Evolutionary conservation across 108 stramenopile genomes (phyloP), one percentile per base, ranked within the genome.

Genomic region (Seminavis robusta): DNA sequence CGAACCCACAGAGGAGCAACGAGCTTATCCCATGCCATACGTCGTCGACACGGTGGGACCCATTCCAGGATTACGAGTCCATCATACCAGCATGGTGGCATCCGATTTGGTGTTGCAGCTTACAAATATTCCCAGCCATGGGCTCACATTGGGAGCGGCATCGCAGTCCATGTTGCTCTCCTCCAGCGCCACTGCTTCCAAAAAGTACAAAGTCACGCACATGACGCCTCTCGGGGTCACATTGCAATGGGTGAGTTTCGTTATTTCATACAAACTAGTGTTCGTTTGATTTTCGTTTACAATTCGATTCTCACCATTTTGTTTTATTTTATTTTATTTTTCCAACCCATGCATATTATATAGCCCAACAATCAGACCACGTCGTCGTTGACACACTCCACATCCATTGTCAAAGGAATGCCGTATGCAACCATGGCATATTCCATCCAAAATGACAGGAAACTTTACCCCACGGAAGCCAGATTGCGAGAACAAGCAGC

Each of bases 361-460:
- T n/a, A n/a, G n/a, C n/a, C n/a, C n/a, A n/a, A n/a, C n/a, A n/a
- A n/a, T n/a, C n/a, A n/a, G n/a, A n/a, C n/a, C n/a, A n/a, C n/a
- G n/a, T n/a, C 5, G 20, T 27, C 4, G 24, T 48, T 23, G 25
- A 24, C 25, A 88, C 85, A 81, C 47, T 48, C 16, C n/a, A 66
- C 86, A 11, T 69, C 76, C 6, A 53, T 93, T 31, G 68, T 92
- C 20, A 61, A 90, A n/a, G 96, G 96, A 4, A 77, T 88, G 61
- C 88, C 93, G 0, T 94, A 89, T 56, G 83, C 69, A 6, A 96
- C 91, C 31, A 89, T 94, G 91, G 61, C 42, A 10, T 72, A 72
- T 38, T 24, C 47, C 20, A 42, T 28, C 4, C 23, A 25, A 0
- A 47, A 42, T 23, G 48, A 21, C 15, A n/a, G 38, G 1, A 33